Conservation (phyloP, 2,329 filamentous ascomycete species). For the Phaeophleospora eucalypticola region DNA sequence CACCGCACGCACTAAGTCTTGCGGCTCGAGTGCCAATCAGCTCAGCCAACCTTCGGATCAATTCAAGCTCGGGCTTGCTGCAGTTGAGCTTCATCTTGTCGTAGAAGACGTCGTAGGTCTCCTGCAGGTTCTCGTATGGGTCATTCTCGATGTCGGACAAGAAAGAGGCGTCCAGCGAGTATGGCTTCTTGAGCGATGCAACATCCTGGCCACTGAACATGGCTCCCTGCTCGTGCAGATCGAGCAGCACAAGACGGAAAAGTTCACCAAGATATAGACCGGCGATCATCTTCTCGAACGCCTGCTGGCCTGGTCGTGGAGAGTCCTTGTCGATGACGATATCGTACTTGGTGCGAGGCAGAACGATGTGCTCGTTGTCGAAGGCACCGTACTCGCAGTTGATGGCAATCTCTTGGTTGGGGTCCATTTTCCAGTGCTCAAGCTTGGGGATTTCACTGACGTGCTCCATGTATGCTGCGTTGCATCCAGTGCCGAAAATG, state of each 20-base stretch:
- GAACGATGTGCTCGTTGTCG: constrained; percentile 85
- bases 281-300: constrained; percentile 45
- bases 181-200: constrained; percentile 74
- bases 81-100: constrained; percentile 68
- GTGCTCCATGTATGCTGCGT: constrained; percentile 96
- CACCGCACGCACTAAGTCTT: constrained; percentile 87
- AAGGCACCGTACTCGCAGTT: constrained; percentile 98
- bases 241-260: constrained; percentile 42
- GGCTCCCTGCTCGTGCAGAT: constrained; percentile 61
- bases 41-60: constrained; percentile 83
- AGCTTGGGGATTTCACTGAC: constrained; percentile 90
- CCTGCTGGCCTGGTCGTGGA: constrained; percentile 44
- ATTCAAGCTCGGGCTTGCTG: constrained; percentile 76
- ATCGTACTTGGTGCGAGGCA: constrained; percentile 71
- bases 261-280: constrained; percentile 46
- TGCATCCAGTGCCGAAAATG: constrained; percentile 97
- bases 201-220: constrained; percentile 85
- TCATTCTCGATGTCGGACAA: constrained; percentile 89
- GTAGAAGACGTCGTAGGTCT: constrained; percentile 78
- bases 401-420: constrained; percentile 74
- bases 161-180: constrained; percentile 89
- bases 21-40: constrained; percentile 93
- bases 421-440: constrained; percentile 80
- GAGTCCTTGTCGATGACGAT: constrained; percentile 41
- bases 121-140: constrained; percentile 88